Conservation (phyloP, 2,329 filamentous ascomycete genomes). For the Magnaporthiopsis incrustans region DNA sequence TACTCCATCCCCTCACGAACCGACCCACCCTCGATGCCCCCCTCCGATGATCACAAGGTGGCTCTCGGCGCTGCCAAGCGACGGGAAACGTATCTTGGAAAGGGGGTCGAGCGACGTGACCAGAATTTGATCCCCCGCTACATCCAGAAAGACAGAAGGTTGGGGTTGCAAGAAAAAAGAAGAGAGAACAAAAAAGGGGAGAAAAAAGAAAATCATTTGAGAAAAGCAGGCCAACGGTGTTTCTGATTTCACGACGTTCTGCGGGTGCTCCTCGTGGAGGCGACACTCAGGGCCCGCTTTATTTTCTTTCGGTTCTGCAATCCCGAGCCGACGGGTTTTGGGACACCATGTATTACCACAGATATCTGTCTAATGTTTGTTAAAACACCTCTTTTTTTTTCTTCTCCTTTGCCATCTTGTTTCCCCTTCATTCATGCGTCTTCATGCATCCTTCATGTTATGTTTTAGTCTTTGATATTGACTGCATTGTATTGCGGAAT, state of each 20-base stretch:
- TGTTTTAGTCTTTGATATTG: no score
- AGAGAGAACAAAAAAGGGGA: no score
- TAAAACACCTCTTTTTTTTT: not conserved
- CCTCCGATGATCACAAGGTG: not conserved
- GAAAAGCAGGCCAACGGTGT: not conserved
- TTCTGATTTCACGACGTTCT: slow-evolving; percentile 15
- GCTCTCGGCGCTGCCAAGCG: not conserved
- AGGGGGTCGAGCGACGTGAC: not conserved
- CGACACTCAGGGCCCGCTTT: not conserved
- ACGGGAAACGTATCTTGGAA: not conserved
- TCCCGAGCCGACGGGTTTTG: not conserved
- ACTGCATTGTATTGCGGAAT: no score
- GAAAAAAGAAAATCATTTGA: no score
- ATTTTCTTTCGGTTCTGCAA: not conserved
- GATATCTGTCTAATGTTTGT: not conserved
- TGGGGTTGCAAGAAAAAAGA: not conserved
- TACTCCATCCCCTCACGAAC: not conserved
- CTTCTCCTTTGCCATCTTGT: not conserved
- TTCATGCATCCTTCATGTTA: not conserved
- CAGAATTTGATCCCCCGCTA: no score
- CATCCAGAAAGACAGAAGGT: not conserved
- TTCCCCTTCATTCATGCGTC: not conserved
- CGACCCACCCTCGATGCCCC: not conserved
- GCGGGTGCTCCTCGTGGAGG: not conserved
- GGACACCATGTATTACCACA: not conserved